Percentiles rank a stretch among this genome's conserved stretches.
Conservation (phyloP, 345 rosid species). For the Camelina sativa region DNA sequence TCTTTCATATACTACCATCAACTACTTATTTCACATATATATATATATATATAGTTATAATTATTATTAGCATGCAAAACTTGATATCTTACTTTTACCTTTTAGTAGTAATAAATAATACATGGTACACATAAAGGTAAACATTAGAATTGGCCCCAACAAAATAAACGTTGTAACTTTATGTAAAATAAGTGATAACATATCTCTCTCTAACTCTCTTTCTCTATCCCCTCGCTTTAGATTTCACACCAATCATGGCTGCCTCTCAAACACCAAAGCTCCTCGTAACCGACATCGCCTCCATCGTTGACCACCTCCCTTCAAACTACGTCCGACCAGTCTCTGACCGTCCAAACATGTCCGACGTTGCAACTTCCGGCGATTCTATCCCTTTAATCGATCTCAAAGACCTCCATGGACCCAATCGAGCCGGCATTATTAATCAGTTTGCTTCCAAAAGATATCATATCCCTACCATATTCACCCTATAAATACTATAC, state of each 20-base stretch:
- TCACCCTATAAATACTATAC: no score
- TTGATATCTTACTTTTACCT: no score
- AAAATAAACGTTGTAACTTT: no score
- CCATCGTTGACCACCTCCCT: constrained; percentile 52
- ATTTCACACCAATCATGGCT: constrained; percentile 27
- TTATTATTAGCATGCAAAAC: no score
- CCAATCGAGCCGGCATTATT: constrained; percentile 47
- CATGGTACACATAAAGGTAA: no score
- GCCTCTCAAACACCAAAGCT: constrained; percentile 35
- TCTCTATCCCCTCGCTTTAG: constrained; percentile 5
- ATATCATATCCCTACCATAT: no score
- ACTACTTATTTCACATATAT: no score
- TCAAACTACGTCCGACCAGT: constrained; percentile 55
- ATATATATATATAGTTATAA: no score
- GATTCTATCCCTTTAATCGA: constrained; percentile 68
- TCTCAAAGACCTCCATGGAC: constrained; percentile 53
- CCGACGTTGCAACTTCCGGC: constrained; percentile 39
- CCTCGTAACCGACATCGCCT: constrained; percentile 57
- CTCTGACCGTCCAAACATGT: constrained; percentile 69
- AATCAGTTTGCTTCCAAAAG: constrained; percentile 41
- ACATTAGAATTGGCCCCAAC: no score
- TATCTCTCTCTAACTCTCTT: background rate
- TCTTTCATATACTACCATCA: no score
- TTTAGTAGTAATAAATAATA: no score
- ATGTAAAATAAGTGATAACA: background rate